Evolutionary conservation across 345 rosid species (phyloP).

Genomic region (Melastoma malabathricum): DNA sequence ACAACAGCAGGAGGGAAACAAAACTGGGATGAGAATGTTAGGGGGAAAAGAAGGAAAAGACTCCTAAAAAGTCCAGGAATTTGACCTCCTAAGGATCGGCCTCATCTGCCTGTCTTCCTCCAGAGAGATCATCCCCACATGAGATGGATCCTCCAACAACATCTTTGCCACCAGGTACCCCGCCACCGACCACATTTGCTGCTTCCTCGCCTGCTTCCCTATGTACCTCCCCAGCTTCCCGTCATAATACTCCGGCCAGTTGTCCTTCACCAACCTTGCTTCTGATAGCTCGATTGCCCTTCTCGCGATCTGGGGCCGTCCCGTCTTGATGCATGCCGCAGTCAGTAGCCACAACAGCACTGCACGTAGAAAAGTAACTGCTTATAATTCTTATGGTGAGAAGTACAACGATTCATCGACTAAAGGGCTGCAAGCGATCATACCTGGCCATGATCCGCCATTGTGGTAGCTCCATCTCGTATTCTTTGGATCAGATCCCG

Average conservation of each 20-base stretch:
- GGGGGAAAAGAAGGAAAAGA: too few species aligned
- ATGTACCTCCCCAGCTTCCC: slow-evolving; percentile 19
- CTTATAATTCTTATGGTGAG: too few species aligned
- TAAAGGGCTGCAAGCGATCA: too few species aligned
- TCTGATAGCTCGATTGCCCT: slow-evolving; percentile 20
- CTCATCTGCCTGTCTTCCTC: slow-evolving; percentile 9
- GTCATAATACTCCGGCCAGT: slow-evolving; percentile 27
- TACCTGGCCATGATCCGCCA: slow-evolving; percentile 31
- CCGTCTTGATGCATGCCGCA: slow-evolving; percentile 20
- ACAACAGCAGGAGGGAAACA: too few species aligned
- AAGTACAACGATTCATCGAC: too few species aligned
- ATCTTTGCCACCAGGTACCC: slow-evolving; percentile 26
- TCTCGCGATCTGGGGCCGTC: slow-evolving; percentile 15
- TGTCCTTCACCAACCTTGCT: slow-evolving; percentile 14
- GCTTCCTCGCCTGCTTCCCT: slow-evolving; percentile 25
- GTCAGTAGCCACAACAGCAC: slow-evolving; percentile 23
- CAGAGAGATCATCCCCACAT: slow-evolving; percentile 5
- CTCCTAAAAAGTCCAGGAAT: neutral
- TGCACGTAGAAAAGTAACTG: too few species aligned
- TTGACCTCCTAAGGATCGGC: slow-evolving; percentile 2
- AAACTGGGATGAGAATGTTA: too few species aligned
- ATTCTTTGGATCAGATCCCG: slow-evolving; percentile 28
- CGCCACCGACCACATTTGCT: slow-evolving; percentile 22
- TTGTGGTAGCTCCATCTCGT: slow-evolving; percentile 29
- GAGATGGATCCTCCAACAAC: slow-evolving; percentile 22